These are phyloP conservation scores for Starmerella khaoyaiensis DNA, from an alignment of 805 yeast species.

Conservation along the genomic window DNA sequence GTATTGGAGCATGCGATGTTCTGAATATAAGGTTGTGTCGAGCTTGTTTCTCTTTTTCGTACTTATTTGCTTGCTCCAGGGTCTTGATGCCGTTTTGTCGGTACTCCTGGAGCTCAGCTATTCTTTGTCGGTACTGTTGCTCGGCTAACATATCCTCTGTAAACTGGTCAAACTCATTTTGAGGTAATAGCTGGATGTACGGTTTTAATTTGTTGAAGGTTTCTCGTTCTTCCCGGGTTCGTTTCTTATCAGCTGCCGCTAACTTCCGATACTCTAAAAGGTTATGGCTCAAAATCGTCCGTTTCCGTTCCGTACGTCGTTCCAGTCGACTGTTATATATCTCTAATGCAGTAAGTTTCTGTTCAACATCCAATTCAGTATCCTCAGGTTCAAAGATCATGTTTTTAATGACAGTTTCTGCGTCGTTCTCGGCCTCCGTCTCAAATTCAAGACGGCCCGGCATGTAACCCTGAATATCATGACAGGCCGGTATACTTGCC, in stretches of 20 bases:
- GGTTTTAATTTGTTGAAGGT: conserved; percentile 63
- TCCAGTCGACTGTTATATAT: conserved; percentile 84
- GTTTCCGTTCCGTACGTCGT: conserved; percentile 82
- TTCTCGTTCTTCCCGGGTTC: conserved; percentile 84
- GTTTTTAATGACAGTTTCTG: conserved; percentile 86
- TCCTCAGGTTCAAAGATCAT: conserved; percentile 94
- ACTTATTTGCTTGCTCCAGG: conserved; percentile 67
- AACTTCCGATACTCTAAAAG: conserved; percentile 75
- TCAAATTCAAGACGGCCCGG: conserved; percentile 97
- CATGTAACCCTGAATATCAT: conserved; percentile 95
- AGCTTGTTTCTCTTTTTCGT: conserved; percentile 73
- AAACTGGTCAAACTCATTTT: conserved; percentile 67
- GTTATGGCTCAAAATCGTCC: conserved; percentile 61
- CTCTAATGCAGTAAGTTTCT: conserved; percentile 74
- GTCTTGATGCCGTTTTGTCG: conserved; percentile 79
- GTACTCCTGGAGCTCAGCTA: conserved; percentile 87
- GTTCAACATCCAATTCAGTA: conserved; percentile 71
- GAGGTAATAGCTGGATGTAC: conserved; percentile 65
- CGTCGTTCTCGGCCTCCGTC: conserved; percentile 92
- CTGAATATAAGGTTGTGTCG: conserved; percentile 39
- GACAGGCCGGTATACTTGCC: conserved; percentile 90
- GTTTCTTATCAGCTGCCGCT: conserved; percentile 68
- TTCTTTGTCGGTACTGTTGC: conserved; percentile 62
- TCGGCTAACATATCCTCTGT: conserved; percentile 63
- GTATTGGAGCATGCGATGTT: conserved; percentile 16